These are phyloP conservation scores for Dendrostoma leiphaemia DNA, from an alignment of 2,329 filamentous ascomycete species.

Conservation along the genomic window DNA sequence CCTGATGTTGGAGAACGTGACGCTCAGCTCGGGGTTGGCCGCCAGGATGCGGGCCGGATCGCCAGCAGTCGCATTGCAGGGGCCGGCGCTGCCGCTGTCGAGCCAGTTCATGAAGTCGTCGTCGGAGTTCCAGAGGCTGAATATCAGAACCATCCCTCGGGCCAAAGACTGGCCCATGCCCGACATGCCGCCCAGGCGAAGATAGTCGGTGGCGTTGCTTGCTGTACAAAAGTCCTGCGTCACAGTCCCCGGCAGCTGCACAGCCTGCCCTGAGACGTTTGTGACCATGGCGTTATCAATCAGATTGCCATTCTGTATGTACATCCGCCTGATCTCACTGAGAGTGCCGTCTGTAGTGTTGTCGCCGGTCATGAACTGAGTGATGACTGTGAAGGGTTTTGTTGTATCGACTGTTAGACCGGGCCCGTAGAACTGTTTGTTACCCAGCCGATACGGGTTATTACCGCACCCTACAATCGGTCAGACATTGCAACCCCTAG, in stretches of 20 bases:
- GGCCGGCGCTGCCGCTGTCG: neutral
- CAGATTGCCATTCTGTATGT: slow-evolving; percentile 44
- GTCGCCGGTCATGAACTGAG: slow-evolving; percentile 41
- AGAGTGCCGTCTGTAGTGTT: slow-evolving; percentile 29
- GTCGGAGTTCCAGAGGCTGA: slow-evolving; percentile 3
- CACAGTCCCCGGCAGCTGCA: slow-evolving; percentile 19
- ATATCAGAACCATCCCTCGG: slow-evolving; percentile 2
- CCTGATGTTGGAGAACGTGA: slow-evolving; percentile 2
- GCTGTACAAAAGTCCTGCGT: slow-evolving; percentile 22
- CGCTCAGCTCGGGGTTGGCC: neutral
- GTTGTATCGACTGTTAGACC: slow-evolving; percentile 26
- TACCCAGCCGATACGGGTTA: slow-evolving; percentile 32
- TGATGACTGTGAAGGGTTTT: slow-evolving; percentile 39
- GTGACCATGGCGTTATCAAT: slow-evolving; percentile 36
- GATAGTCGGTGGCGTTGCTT: neutral
- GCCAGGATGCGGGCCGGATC: neutral
- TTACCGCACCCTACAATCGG: slow-evolving; percentile 27
- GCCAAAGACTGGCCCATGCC: neutral
- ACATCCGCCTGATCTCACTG: slow-evolving; percentile 45
- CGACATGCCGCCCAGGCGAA: neutral
- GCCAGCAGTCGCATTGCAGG: neutral
- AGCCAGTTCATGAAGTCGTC: slow-evolving; percentile 1
- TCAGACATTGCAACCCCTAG: no score
- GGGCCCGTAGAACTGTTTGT: slow-evolving; percentile 25
- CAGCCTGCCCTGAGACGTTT: slow-evolving; percentile 14